Conservation (phyloP, 2,329 filamentous ascomycete genomes). For the Mollisia scopiformis region DNA sequence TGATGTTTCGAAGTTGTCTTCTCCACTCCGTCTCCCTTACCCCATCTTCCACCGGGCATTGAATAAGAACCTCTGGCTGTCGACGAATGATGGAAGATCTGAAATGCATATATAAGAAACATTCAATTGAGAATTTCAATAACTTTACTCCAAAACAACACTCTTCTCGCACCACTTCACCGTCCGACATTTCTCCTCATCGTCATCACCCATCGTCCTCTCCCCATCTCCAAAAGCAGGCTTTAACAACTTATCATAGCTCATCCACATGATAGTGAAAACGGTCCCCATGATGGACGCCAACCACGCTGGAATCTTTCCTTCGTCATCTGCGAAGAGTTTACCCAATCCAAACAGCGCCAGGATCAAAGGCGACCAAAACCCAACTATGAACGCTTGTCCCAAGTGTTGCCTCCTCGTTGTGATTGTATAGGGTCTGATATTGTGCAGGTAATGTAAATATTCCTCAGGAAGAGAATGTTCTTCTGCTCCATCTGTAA, state of each 20-base stretch:
- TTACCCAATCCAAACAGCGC: slow-evolving; percentile 52
- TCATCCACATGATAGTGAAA: slow-evolving; percentile 62
- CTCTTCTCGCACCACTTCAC: slow-evolving; percentile 11
- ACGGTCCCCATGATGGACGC: slow-evolving; percentile 51
- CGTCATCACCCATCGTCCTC: slow-evolving; percentile 47
- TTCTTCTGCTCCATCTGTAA: slow-evolving; percentile 78
- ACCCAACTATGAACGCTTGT: slow-evolving; percentile 58
- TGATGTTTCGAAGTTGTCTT: no score
- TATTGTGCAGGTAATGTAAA: slow-evolving; percentile 67
- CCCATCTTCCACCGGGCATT: no score
- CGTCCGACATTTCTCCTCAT: slow-evolving; percentile 14
- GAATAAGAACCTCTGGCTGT: no score
- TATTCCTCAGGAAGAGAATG: slow-evolving; percentile 81
- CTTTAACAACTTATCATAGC: slow-evolving; percentile 67
- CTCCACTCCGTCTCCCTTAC: no score
- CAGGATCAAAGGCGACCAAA: slow-evolving; percentile 62
- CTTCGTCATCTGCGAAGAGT: slow-evolving; percentile 65
- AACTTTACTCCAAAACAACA: slow-evolving; percentile 3
- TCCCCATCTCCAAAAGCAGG: slow-evolving; percentile 85
- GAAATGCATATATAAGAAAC: neutral
- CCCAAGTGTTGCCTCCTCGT: slow-evolving; percentile 68
- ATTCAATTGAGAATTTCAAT: neutral
- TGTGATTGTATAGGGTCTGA: slow-evolving; percentile 74
- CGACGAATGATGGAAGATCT: neutral
- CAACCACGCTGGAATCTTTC: slow-evolving; percentile 71